Evolutionary conservation across 345 rosid species (phyloP).

Genomic region (Eucalyptus erythrocorys): DNA sequence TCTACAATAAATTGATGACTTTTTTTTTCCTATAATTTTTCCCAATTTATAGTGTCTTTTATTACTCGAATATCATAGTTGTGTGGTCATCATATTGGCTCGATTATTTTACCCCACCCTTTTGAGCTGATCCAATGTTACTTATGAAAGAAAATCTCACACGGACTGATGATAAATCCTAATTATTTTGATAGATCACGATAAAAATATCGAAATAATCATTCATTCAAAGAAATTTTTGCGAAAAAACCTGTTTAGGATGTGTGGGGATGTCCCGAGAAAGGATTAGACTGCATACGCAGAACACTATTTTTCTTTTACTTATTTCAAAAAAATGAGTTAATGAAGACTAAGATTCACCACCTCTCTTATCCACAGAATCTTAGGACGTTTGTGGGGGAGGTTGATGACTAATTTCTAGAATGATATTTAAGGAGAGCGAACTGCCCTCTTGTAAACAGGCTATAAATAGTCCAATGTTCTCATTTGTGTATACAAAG

Average conservation of each 20-base stretch:
- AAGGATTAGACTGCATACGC: neutral
- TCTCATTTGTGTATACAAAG: neutral
- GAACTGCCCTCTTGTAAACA: neutral
- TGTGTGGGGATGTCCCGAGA: neutral
- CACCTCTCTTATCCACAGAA: neutral
- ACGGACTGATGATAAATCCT: rapidly evolving
- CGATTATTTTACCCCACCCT: neutral
- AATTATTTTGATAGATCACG: neutral
- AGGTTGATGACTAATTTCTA: neutral
- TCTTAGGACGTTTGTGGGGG: neutral
- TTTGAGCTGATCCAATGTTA: rapidly evolving
- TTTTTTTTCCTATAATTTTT: neutral
- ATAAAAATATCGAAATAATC: neutral
- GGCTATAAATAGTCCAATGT: neutral
- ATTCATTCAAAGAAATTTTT: neutral
- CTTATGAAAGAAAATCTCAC: neutral
- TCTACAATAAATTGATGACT: neutral
- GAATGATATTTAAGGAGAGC: neutral
- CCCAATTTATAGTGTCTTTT: neutral
- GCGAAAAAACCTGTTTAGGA: neutral
- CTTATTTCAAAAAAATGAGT: neutral
- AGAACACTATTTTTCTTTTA: neutral
- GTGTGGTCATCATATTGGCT: neutral
- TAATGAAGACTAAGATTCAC: neutral
- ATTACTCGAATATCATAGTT: neutral